A percentile compares a stretch with the other conserved stretches of the same genome.
phyloP scores from a whole-genome alignment of 2,329 filamentous ascomycete genomes.

The Akanthomyces muscarius region DNA sequence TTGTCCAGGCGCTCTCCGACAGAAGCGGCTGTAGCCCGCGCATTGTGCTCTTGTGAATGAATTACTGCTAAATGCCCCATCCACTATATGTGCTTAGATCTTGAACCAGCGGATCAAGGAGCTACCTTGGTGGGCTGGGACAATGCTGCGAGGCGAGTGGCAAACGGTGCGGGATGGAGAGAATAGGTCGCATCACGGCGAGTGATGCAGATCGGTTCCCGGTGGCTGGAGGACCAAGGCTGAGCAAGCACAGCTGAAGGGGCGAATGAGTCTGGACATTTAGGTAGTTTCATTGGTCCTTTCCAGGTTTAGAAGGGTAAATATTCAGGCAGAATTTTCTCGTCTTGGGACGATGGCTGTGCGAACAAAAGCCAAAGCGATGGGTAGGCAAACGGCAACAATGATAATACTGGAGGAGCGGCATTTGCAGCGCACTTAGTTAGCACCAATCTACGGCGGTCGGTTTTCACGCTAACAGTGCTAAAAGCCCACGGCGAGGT shows the following conservation, averaged over 20 bases:
- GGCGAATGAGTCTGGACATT: too few species aligned
- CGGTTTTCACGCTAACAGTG: neutral
- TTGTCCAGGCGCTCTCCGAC: neutral
- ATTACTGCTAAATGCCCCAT: neutral
- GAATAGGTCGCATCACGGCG: too few species aligned
- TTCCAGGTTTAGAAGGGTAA: too few species aligned
- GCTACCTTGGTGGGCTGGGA: neutral
- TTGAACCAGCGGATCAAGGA: neutral
- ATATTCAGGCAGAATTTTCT: neutral
- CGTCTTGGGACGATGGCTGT: neutral
- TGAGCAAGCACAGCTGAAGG: neutral
- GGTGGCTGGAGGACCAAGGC: too few species aligned
- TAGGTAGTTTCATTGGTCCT: too few species aligned
- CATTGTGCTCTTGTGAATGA: neutral
- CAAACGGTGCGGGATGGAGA: neutral
- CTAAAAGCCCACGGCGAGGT: neutral
- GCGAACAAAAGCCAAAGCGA: too few species aligned
- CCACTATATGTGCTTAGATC: neutral
- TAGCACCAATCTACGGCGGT: too few species aligned
- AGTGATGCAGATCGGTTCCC: too few species aligned
- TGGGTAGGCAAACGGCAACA: neutral
- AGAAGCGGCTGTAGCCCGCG: neutral
- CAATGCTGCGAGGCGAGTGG: neutral
- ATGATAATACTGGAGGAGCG: too few species aligned
- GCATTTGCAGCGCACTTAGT: neutral